A percentile compares a stretch with the other conserved stretches of the same genome.
These are phyloP conservation scores for Mediolabrus comicus DNA, from an alignment of 108 stramenopile species.

Conservation along the genomic window DNA sequence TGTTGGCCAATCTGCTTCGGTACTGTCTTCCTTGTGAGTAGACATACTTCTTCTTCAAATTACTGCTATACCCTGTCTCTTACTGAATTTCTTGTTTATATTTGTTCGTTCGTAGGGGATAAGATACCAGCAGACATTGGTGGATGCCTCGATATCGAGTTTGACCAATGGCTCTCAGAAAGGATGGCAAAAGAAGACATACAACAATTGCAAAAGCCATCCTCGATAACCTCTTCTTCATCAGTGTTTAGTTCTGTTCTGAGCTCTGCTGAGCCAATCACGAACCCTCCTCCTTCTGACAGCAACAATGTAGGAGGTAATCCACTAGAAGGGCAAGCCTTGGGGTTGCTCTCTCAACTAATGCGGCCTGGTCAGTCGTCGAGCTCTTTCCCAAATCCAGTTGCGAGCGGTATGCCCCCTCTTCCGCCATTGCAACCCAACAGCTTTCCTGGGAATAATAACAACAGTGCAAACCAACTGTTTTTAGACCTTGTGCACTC, in stretches of 20 bases:
- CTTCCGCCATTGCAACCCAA: neutral
- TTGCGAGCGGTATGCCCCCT: neutral
- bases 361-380: neutral
- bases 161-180: constrained; percentile 33
- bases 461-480: neutral
- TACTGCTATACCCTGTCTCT: neutral
- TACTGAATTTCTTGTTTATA: neutral
- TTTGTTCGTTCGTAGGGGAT: constrained; percentile 1
- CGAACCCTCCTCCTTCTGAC: neutral
- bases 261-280: neutral
- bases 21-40: constrained; percentile 34
- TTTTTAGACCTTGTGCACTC: neutral
- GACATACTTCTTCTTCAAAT: too few relatives aligned
- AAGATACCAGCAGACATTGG: constrained; percentile 33
- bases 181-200: constrained; percentile 38
- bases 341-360: constrained; percentile 7
- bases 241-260: neutral
- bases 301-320: neutral
- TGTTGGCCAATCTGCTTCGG: constrained; percentile 25
- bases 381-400: constrained; percentile 4
- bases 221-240: neutral
- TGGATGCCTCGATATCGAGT: constrained; percentile 33
- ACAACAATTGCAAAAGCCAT: neutral
- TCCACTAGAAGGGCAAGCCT: neutral
- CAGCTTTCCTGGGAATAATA: neutral